A percentile compares a stretch with the other conserved stretches of the same genome.
Evolutionary conservation across 2,329 filamentous ascomycete genomes (phyloP).

Genomic region (Calonectria leucothoes): DNA sequence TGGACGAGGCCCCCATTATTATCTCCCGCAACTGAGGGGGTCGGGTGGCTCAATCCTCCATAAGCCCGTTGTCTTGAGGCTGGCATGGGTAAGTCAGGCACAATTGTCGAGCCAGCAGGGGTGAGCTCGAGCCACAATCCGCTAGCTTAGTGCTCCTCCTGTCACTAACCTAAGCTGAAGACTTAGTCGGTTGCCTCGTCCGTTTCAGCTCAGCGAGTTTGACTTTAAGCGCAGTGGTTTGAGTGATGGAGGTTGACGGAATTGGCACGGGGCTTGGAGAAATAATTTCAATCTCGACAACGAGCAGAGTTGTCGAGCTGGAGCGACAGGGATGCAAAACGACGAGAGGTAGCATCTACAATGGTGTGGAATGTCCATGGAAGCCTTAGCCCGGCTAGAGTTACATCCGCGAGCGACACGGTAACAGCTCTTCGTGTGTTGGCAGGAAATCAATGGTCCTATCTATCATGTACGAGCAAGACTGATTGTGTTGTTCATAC

Average conservation of each 20-base stretch:
- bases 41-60: not conserved
- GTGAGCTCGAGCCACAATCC: slow-evolving; percentile 13
- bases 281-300: not conserved
- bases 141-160: slow-evolving; percentile 23
- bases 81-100: slow-evolving; percentile 15
- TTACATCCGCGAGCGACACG: not conserved
- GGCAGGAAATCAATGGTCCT: slow-evolving; percentile 4
- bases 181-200: slow-evolving; percentile 25
- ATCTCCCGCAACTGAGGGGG: slow-evolving; percentile 4
- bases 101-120: slow-evolving; percentile 11
- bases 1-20: slow-evolving; percentile 5
- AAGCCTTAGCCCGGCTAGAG: slow-evolving; percentile 1
- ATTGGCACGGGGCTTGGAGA: not conserved
- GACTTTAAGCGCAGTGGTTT: not conserved
- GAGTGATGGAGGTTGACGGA: not conserved
- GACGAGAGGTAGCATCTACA: not conserved
- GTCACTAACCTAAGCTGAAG: slow-evolving; percentile 31
- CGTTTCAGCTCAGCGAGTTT: slow-evolving; percentile 30
- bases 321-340: not conserved
- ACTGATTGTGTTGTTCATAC: slow-evolving; percentile 12
- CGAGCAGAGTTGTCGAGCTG: not conserved
- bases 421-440: slow-evolving; percentile 7
- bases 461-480: not conserved
- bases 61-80: slow-evolving; percentile 11
- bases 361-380: slow-evolving; percentile 7